These are phyloP conservation scores for Cladosporium colombiae DNA, from an alignment of 2,329 filamentous ascomycete species.

Conservation along the genomic window DNA sequence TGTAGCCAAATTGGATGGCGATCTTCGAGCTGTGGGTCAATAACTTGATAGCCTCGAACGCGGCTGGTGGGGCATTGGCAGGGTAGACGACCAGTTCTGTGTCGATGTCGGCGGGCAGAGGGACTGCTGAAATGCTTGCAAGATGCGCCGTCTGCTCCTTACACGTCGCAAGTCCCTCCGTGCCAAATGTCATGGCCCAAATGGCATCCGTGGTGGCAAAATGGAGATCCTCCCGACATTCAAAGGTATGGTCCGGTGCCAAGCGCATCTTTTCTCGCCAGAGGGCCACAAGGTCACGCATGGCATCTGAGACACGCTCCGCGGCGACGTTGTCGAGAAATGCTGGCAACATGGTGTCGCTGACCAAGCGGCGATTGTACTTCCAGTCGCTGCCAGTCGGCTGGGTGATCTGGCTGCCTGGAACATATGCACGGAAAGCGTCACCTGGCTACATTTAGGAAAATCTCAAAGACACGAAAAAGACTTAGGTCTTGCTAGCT, in stretches of 20 bases:
- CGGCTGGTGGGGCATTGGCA: neutral
- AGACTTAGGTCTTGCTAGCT: neutral
- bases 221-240: neutral
- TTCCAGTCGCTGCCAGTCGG: neutral
- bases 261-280: neutral
- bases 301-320: neutral
- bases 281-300: neutral
- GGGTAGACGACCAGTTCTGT: neutral
- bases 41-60: neutral
- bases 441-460: neutral
- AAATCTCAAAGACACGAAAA: neutral
- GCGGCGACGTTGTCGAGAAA: neutral
- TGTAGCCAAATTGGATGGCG: neutral
- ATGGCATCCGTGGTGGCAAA: neutral
- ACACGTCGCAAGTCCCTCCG: neutral
- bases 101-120: neutral
- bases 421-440: neutral
- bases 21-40: neutral
- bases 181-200: neutral
- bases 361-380: neutral
- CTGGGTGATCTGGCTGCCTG: neutral
- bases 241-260: neutral
- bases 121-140: neutral
- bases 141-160: neutral
- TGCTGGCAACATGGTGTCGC: neutral